These are phyloP conservation scores for Lentinula aciculospora DNA, from an alignment of 768 basidiomycete genomes.

Conservation along the genomic window DNA sequence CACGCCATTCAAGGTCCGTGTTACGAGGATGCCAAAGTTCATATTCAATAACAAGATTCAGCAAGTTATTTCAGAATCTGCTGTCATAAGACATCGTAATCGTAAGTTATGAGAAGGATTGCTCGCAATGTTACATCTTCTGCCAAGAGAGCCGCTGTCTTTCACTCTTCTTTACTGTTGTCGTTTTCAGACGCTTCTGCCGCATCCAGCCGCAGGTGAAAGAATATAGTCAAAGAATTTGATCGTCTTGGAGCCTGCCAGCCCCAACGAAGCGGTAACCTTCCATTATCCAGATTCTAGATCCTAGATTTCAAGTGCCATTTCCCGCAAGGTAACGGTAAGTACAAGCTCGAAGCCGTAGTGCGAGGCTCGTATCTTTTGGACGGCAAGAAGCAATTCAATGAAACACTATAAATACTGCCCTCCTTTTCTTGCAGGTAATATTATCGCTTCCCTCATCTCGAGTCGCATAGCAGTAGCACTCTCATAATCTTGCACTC, in stretches of 20 bases:
- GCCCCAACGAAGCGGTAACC: background rate
- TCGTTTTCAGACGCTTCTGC: background rate
- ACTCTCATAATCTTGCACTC: background rate
- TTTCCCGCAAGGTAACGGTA: background rate
- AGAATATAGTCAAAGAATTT: background rate
- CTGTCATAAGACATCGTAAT: background rate
- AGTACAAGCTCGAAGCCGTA: background rate
- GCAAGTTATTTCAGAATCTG: background rate
- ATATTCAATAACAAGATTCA: no score
- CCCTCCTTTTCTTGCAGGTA: background rate
- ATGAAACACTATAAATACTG: background rate
- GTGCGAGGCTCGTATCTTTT: background rate
- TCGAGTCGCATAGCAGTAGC: no score
- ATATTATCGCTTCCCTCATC: no score
- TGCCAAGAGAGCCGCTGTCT: background rate
- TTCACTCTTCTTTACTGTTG: background rate
- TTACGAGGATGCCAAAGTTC: background rate
- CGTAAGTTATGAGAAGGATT: background rate
- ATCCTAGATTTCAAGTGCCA: background rate
- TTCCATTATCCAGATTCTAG: background rate
- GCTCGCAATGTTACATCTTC: background rate
- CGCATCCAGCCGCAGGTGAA: background rate
- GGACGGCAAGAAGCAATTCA: background rate
- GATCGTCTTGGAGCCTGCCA: background rate
- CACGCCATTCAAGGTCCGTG: background rate